phyloP scores from a whole-genome alignment of 768 basidiomycete species.

The Tricholoma furcatifolium region DNA sequence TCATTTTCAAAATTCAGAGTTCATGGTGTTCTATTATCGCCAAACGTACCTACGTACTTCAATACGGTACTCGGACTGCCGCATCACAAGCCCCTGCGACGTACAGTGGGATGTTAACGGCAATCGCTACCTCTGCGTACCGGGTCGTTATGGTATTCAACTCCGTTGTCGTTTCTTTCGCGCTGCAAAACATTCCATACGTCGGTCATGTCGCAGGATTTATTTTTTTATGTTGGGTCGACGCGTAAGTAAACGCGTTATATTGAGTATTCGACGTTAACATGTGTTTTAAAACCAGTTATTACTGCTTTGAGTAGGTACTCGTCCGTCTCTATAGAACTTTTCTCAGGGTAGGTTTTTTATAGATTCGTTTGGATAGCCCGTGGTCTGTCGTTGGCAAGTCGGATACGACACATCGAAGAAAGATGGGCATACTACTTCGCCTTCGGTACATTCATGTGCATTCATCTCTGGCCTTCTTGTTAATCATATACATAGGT shows the following conservation, averaged over 20 bases:
- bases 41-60: slow-evolving; percentile 68
- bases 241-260: slow-evolving; percentile 60
- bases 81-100: slow-evolving; percentile 45
- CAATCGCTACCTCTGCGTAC: slow-evolving; percentile 79
- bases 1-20: slow-evolving; percentile 43
- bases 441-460: slow-evolving; percentile 60
- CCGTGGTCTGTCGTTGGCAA: slow-evolving; percentile 65
- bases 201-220: slow-evolving; percentile 63
- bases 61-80: slow-evolving; percentile 61
- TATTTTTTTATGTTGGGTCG: slow-evolving; percentile 81
- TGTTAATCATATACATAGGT: slow-evolving; percentile 35
- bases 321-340: not conserved
- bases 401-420: slow-evolving; percentile 72
- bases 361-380: slow-evolving; percentile 77
- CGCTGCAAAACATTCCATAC: slow-evolving; percentile 61
- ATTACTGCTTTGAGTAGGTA: slow-evolving; percentile 86
- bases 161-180: slow-evolving; percentile 67
- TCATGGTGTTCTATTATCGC: slow-evolving; percentile 79
- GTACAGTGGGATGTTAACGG: slow-evolving; percentile 69
- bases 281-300: slow-evolving; percentile 40
- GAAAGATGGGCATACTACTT: slow-evolving; percentile 90
- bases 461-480: not conserved
- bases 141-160: slow-evolving; percentile 80
- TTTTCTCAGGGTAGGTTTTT: slow-evolving; percentile 7
- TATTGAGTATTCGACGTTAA: not conserved